Conservation (phyloP, 257 asterid genomes). For the Solanum chaucha region DNA sequence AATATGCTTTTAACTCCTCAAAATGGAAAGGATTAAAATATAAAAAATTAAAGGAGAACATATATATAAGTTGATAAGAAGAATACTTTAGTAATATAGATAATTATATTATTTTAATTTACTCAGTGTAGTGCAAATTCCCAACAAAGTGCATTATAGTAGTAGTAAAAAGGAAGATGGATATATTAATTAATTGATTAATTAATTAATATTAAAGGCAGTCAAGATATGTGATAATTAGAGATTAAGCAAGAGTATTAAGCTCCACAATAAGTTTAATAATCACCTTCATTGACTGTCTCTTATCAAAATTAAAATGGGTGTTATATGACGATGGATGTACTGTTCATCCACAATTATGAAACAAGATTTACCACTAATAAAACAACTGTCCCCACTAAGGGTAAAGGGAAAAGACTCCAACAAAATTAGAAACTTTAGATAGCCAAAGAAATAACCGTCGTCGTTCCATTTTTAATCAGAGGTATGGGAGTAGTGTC, state of each 20-base stretch:
- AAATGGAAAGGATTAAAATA: background rate
- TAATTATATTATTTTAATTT: background rate
- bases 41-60: background rate
- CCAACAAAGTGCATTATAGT: background rate
- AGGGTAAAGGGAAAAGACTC: background rate
- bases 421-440: background rate
- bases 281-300: background rate
- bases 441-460: background rate
- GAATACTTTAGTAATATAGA: background rate
- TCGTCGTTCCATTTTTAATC: background rate
- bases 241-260: background rate
- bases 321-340: background rate
- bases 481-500: background rate
- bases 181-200: background rate
- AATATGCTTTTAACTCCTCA: background rate
- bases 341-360: background rate
- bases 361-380: background rate
- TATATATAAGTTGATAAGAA: background rate
- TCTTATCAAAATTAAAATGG: background rate
- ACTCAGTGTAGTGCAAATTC: background rate
- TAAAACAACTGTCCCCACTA: background rate
- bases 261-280: background rate
- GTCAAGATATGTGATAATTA: conserved; percentile 11
- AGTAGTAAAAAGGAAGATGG: background rate
- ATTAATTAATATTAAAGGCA: background rate